Evolutionary conservation across 768 basidiomycete species (phyloP).

Genomic region (Auriscalpium microsporum): DNA sequence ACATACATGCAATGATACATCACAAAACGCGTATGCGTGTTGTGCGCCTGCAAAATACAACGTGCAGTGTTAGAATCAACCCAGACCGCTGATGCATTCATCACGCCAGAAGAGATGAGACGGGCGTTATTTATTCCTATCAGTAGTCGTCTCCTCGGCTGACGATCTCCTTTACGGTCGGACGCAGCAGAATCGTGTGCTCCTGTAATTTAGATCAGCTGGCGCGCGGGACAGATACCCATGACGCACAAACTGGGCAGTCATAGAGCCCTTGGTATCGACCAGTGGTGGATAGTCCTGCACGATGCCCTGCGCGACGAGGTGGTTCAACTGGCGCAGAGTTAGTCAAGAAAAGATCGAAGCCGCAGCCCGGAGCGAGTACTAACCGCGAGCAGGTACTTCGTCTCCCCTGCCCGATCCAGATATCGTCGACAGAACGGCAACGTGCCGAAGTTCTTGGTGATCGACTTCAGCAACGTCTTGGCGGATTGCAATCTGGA

Average conservation of each 20-base stretch:
- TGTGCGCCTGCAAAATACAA: no score
- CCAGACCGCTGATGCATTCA: no score
- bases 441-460: constrained; percentile 87
- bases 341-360: neutral
- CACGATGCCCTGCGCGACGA: constrained; percentile 84
- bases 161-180: constrained; percentile 78
- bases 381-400: constrained; percentile 82
- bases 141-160: constrained; percentile 80
- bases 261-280: constrained; percentile 82
- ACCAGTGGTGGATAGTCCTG: constrained; percentile 89
- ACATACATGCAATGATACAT: no score
- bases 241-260: constrained; percentile 76
- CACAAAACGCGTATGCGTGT: no score
- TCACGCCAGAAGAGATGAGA: neutral
- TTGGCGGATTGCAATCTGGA: constrained; percentile 76
- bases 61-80: no score
- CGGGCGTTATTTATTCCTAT: neutral
- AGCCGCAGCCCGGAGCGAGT: neutral
- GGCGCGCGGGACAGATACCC: neutral
- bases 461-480: constrained; percentile 77
- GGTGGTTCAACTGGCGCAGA: constrained; percentile 63
- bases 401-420: constrained; percentile 86
- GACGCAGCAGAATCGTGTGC: constrained; percentile 78
- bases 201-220: constrained; percentile 38
- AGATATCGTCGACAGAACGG: constrained; percentile 95